Conservation (phyloP, 345 rosid species). For the Anastatica hierochuntica region DNA sequence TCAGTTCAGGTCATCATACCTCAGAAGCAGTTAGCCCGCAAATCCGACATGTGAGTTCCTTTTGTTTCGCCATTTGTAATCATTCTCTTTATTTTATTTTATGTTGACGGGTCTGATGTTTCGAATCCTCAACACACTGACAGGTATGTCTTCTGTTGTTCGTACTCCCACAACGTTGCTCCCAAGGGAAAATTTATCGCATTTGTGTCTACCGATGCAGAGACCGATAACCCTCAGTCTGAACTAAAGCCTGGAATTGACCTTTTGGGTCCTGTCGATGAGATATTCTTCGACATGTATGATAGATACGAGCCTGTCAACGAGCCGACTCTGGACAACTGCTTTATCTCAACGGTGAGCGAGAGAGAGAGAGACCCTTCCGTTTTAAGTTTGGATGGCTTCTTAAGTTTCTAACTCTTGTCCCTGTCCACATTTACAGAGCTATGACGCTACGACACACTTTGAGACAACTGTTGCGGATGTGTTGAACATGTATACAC, state of each 20-base stretch:
- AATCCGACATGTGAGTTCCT: slow-evolving; percentile 69
- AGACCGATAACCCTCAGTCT: slow-evolving; percentile 65
- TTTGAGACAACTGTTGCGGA: slow-evolving; percentile 33
- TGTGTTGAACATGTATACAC: slow-evolving; percentile 30
- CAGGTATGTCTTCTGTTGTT: slow-evolving; percentile 96
- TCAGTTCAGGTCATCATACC: slow-evolving; percentile 90
- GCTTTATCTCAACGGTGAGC: slow-evolving; percentile 69
- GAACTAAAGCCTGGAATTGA: slow-evolving; percentile 84
- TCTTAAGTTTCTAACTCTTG: too few relatives aligned
- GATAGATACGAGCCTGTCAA: slow-evolving; percentile 73
- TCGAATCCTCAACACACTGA: too few relatives aligned
- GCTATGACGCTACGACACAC: slow-evolving; percentile 37
- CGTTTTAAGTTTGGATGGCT: too few relatives aligned
- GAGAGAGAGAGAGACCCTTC: not conserved
- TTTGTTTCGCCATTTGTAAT: too few relatives aligned
- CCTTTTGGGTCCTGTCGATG: slow-evolving; percentile 64
- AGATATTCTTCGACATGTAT: slow-evolving; percentile 67
- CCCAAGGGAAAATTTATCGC: slow-evolving; percentile 88
- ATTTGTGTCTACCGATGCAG: slow-evolving; percentile 87
- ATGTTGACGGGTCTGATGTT: too few relatives aligned
- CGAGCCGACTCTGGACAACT: slow-evolving; percentile 41
- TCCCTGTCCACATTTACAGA: not conserved
- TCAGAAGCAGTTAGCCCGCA: slow-evolving; percentile 88
- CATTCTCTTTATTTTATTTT: not conserved
- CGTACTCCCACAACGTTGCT: slow-evolving; percentile 91